Evolutionary conservation across 2,329 filamentous ascomycete species (phyloP).

Genomic region (Rutstroemia sp.): DNA sequence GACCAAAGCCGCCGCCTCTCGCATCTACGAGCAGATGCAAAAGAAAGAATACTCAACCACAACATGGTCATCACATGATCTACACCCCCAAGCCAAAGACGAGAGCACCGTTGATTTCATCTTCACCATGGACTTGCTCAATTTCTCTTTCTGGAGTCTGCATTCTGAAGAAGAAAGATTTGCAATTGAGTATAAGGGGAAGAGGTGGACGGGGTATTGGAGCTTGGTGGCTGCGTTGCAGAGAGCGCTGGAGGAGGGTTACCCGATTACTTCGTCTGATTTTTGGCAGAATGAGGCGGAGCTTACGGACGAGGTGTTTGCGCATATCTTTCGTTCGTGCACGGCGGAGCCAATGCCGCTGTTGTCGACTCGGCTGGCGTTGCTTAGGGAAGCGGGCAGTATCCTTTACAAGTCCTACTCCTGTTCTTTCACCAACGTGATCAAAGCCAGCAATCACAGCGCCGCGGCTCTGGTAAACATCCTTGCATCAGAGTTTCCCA

Average conservation of each 20-base stretch:
- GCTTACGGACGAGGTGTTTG: slow-evolving; percentile 67
- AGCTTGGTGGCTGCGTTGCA: slow-evolving; percentile 83
- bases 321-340: slow-evolving; percentile 75
- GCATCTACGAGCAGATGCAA: slow-evolving; percentile 76
- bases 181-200: slow-evolving; percentile 72
- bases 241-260: slow-evolving; percentile 81
- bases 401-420: slow-evolving; percentile 76
- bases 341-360: slow-evolving; percentile 85
- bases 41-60: slow-evolving; percentile 75
- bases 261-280: slow-evolving; percentile 75
- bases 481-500: slow-evolving; percentile 71
- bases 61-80: slow-evolving; percentile 79
- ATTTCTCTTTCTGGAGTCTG: slow-evolving; percentile 96
- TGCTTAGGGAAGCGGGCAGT: slow-evolving; percentile 74
- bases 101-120: slow-evolving; percentile 82
- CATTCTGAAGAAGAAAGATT: slow-evolving; percentile 60
- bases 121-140: slow-evolving; percentile 93
- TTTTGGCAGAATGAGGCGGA: slow-evolving; percentile 77
- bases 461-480: slow-evolving; percentile 82
- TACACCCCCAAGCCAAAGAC: slow-evolving; percentile 80
- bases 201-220: slow-evolving; percentile 90
- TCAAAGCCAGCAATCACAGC: slow-evolving; percentile 68
- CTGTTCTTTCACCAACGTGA: slow-evolving; percentile 64
- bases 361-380: slow-evolving; percentile 66
- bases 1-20: slow-evolving; percentile 73